phyloP scores from a whole-genome alignment of 2,329 filamentous ascomycete genomes.

The Colletotrichum coccodes region DNA sequence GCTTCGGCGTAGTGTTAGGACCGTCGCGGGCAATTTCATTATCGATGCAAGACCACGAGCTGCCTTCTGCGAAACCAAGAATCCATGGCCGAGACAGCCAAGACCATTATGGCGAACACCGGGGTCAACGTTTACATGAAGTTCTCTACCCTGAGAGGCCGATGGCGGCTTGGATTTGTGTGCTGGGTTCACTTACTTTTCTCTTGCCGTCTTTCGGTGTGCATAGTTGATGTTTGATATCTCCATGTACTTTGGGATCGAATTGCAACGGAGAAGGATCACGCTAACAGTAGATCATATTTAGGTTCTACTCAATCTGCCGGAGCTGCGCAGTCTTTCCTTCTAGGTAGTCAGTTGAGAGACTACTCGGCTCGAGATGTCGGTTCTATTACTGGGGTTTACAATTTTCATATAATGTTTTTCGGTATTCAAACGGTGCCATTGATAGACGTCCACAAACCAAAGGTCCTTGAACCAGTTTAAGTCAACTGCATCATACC shows the following conservation, averaged over 20 bases:
- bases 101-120: not conserved
- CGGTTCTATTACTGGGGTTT: slow-evolving; percentile 59
- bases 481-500: slow-evolving; percentile 48
- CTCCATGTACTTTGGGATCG: too few species aligned
- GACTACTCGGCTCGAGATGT: slow-evolving; percentile 53
- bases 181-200: not conserved
- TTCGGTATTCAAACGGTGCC: slow-evolving; percentile 59
- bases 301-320: slow-evolving; percentile 58
- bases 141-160: not conserved
- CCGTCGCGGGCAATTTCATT: not conserved
- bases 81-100: not conserved
- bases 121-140: not conserved
- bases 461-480: slow-evolving; percentile 48
- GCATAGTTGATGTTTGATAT: too few species aligned
- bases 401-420: slow-evolving; percentile 55
- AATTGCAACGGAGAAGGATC: too few species aligned
- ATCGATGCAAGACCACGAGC: not conserved
- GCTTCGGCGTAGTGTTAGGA: too few species aligned
- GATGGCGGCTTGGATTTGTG: slow-evolving; percentile 13
- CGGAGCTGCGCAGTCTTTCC: slow-evolving; percentile 57
- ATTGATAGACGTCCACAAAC: slow-evolving; percentile 57
- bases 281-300: too few species aligned
- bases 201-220: slow-evolving; percentile 23
- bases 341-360: slow-evolving; percentile 53
- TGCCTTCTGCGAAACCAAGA: not conserved